Base-by-base conservation (phyloP, 495 filamentous ascomycete species). In the Rusavskia elegans region DNA sequence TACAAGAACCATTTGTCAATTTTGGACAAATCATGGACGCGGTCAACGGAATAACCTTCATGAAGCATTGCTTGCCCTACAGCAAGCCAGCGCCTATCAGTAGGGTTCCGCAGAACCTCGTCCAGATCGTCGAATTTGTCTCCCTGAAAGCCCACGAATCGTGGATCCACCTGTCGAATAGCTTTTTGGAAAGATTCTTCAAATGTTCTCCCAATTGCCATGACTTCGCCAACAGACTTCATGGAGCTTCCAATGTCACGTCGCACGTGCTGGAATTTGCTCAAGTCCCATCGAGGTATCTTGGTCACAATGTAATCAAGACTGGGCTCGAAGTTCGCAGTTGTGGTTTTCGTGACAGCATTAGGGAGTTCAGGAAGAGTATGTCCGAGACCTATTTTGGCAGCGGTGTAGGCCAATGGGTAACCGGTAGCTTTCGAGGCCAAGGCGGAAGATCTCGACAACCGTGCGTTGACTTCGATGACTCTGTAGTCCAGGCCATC, bases 111-210 rank as follows among this genome's bases (percentile, higher is more conserved):
- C 40, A 98, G 81, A 53, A 82, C 84, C 48, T 89, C 84, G 63
- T 98, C 92, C 20, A 98, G 76, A 60, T 96, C 77, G 19, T 94
- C 88, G 61, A 96, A 98, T 59, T 90, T 78, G 61, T 83, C 92
- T 51, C 90, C 90, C 73, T 98, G 92, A 71, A 98, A 90, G 57
- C 90, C 90, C 55, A 89, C 64, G 65, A 83, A 98, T 55, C 77
- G 78, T 50, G 90, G 89, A 64, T 98, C 90, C 53, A 98, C 90
- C 71, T 95, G 88, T 44, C 90, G 83, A 61, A 95, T 90, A 56
- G 90, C 90, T 70, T 98, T 98, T 67, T 98, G 90, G 66, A 98
- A 90, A n/a, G 87, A 94, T 70, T 98, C 90, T 68, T 98, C 92
- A 58, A 95, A 98, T 38, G 92, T 96, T 64, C 90, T 80, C 55